Evolutionary conservation across 495 filamentous ascomycete genomes (phyloP), one percentile per base, ranked within the genome.

Genomic region (Thermochaetoides thermophila): DNA sequence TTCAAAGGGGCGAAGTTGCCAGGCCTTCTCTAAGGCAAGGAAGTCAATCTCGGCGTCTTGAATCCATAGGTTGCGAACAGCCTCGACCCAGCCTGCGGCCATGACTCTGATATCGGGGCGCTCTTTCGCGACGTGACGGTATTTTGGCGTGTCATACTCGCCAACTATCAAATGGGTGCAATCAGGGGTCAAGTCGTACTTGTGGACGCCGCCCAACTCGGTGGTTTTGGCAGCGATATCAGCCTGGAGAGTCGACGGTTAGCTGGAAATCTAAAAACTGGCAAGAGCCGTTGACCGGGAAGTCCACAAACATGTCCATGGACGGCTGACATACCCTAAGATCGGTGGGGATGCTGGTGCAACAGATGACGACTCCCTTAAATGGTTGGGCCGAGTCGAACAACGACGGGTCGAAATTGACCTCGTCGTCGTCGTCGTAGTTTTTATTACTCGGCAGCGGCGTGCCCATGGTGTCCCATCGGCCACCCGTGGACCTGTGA

Each of bases 91-190:
- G 48, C 71, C 69, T 18, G 77, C 71, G 26, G 64, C 66, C 55
- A 97, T 69, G 30, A 83, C 80, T 35, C 69, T 72, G 43, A 97
- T 74, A 50, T 97, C 89, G 21, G 75, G 68, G 18, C 89, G 69
- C 50, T 86, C 81, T 40, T 74, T 84, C 15, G 89, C 89, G 46
- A 95, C 87, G 57, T 89, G 94, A 48, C 76, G 78, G 62, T 97
- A 97, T 53, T 97, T 97, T 10, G 77, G 71, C 0, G 86, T 95
- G 43, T 83, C 68, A 35, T 78, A 77, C 37, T 81, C 76, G 46
- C 85, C 89, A 42, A 93, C 81, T 42, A 97, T 72, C 18, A 97
- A 70, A 60, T 97, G 89, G 3, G 89, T 97, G 38, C 92, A 84
- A 51, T 95, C 84, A 28, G 81, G 81, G 20, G 89, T 96, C n/a